These are phyloP conservation scores for Aureococcus anophagefferens DNA, from an alignment of 108 stramenopile species.

Conservation along the genomic window DNA sequence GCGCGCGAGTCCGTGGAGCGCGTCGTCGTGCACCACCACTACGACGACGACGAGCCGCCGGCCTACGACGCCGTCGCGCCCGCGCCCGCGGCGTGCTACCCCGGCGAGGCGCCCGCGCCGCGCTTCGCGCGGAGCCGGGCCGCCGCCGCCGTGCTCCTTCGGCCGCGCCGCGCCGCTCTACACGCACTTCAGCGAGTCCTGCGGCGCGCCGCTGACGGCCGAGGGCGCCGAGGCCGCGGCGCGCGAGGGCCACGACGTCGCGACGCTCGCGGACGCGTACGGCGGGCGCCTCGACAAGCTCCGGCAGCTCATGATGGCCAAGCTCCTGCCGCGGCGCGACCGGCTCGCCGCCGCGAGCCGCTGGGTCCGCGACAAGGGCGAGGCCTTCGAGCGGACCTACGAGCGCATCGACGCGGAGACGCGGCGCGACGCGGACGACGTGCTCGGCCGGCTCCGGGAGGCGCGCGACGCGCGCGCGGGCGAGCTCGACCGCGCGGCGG, in stretches of 20 bases:
- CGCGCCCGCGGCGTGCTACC: too few species aligned
- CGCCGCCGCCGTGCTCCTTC: neutral
- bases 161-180: neutral
- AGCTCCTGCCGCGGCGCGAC: neutral
- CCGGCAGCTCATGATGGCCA: neutral
- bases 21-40: neutral
- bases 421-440: neutral
- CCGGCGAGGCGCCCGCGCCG: too few species aligned
- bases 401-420: neutral
- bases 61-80: neutral
- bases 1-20: neutral
- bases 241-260: neutral
- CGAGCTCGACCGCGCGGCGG: neutral
- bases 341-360: neutral
- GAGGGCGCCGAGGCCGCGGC: neutral
- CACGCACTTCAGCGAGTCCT: neutral
- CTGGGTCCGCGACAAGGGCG: neutral
- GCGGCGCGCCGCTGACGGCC: neutral
- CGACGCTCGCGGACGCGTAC: neutral
- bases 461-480: neutral
- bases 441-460: neutral
- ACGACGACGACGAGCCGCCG: neutral
- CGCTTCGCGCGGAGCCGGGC: neutral
- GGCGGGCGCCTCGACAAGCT: neutral
- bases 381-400: neutral